These are phyloP conservation scores for Daphne laureola DNA, from an alignment of 441 rosid species.

Conservation along the genomic window DNA sequence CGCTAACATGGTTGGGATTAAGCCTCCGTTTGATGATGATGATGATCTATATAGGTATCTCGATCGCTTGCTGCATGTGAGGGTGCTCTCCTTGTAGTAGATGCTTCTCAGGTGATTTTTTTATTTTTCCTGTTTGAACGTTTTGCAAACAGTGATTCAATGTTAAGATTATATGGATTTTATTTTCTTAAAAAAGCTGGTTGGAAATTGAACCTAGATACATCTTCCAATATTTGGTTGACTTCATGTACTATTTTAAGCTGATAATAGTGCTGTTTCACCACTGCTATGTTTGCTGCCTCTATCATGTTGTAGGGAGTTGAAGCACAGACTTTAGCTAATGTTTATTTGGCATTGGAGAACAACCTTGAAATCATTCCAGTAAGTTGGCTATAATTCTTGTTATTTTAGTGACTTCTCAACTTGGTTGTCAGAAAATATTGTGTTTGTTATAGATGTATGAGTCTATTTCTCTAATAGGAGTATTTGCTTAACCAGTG, in stretches of 20 bases:
- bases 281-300: slow-evolving; percentile 10
- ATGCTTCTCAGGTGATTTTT: slow-evolving; percentile 86
- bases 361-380: slow-evolving; percentile 93
- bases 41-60: slow-evolving; percentile 52
- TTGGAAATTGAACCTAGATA: neutral
- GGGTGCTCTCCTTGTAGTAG: slow-evolving; percentile 98
- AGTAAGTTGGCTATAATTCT: slow-evolving; percentile 39
- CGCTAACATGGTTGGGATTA: neutral
- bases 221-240: neutral
- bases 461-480: no score
- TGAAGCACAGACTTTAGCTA: slow-evolving; percentile 96
- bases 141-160: slow-evolving; percentile 3
- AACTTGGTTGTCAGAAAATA: no score
- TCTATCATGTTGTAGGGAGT: slow-evolving; percentile 61
- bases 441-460: no score
- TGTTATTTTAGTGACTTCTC: slow-evolving; percentile 3
- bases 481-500: no score
- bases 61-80: slow-evolving; percentile 99
- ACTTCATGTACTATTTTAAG: neutral
- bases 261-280: slow-evolving; percentile 1
- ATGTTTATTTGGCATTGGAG: slow-evolving; percentile 91
- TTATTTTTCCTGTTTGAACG: neutral
- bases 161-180: neutral
- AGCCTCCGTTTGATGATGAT: slow-evolving; percentile 1
- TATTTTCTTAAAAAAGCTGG: slow-evolving; percentile 5